These are phyloP conservation scores for Colletotrichum paranaense DNA, from an alignment of 2,329 filamentous ascomycete species.

Conservation along the genomic window DNA sequence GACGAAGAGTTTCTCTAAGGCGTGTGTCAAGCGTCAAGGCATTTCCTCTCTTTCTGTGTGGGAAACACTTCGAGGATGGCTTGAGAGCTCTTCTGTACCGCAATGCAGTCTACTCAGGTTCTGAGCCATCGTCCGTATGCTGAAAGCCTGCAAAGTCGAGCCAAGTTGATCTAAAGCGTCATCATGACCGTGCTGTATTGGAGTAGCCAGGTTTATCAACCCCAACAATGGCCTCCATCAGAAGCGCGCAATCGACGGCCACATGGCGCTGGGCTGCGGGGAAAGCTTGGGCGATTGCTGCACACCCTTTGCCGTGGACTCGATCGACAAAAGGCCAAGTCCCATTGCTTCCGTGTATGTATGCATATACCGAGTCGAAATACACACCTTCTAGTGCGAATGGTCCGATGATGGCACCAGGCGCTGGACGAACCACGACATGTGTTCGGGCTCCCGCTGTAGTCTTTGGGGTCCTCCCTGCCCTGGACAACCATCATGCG, in stretches of 20 bases:
- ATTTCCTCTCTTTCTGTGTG: background rate
- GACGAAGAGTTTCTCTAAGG: too few species aligned
- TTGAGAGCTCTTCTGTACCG: background rate
- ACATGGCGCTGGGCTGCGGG: conserved; percentile 25
- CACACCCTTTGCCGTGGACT: background rate
- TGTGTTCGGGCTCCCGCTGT: conserved; percentile 5
- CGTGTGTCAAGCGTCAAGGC: background rate
- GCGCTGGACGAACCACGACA: conserved; percentile 4
- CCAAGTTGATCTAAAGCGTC: conserved; percentile 18
- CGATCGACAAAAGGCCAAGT: background rate
- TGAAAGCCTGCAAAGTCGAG: background rate
- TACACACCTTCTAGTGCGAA: background rate
- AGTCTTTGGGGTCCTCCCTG: background rate
- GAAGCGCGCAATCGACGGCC: conserved; percentile 5
- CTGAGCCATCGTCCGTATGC: background rate
- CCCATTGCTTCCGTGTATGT: background rate
- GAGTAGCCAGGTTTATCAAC: conserved; percentile 5
- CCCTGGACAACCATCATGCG: conserved; percentile 4
- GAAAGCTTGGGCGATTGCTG: conserved; percentile 10
- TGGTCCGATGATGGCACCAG: conserved; percentile 27
- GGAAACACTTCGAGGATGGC: background rate
- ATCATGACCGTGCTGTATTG: conserved; percentile 26
- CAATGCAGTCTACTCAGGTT: background rate
- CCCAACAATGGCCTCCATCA: background rate
- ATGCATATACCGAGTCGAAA: conserved; percentile 6